Percentiles rank a stretch among this genome's conserved stretches.
Conservation (phyloP, 2,329 filamentous ascomycete genomes). For the Pyrenochaeta sp. region DNA sequence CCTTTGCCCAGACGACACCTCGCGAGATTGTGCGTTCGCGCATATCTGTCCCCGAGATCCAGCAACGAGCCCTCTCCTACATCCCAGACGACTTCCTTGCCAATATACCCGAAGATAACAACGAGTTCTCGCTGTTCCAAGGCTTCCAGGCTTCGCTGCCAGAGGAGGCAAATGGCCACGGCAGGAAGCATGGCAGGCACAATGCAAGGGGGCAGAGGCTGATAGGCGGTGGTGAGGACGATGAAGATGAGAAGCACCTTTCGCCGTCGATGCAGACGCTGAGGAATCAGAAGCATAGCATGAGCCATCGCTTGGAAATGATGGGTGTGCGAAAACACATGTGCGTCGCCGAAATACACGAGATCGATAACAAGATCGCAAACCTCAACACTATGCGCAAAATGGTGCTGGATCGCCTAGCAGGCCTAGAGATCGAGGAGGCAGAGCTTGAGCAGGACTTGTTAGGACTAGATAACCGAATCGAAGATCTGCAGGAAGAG, state of each 20-base stretch:
- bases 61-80: slow-evolving; percentile 88
- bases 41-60: slow-evolving; percentile 89
- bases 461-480: slow-evolving; percentile 66
- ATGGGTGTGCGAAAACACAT: slow-evolving; percentile 94
- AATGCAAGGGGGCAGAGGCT: slow-evolving; percentile 80
- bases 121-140: slow-evolving; percentile 92
- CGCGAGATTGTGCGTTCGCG: slow-evolving; percentile 92
- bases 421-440: slow-evolving; percentile 89
- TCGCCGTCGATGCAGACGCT: slow-evolving; percentile 76
- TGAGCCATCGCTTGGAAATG: slow-evolving; percentile 90
- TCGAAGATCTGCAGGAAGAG: slow-evolving; percentile 70
- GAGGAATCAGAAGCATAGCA: slow-evolving; percentile 78
- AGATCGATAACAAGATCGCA: slow-evolving; percentile 96
- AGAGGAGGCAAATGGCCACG: slow-evolving; percentile 67
- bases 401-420: slow-evolving; percentile 87
- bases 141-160: slow-evolving; percentile 93
- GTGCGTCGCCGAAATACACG: slow-evolving; percentile 93
- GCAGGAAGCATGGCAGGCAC: slow-evolving; percentile 67
- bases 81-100: slow-evolving; percentile 88
- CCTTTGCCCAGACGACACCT: slow-evolving; percentile 89
- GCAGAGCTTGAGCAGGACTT: slow-evolving; percentile 86
- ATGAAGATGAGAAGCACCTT: slow-evolving; percentile 57
- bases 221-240: slow-evolving; percentile 68
- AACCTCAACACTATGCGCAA: slow-evolving; percentile 93
- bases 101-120: slow-evolving; percentile 87